Conservation (phyloP, 176 grass and related monocot genomes). For the Oryza rufipogon region DNA sequence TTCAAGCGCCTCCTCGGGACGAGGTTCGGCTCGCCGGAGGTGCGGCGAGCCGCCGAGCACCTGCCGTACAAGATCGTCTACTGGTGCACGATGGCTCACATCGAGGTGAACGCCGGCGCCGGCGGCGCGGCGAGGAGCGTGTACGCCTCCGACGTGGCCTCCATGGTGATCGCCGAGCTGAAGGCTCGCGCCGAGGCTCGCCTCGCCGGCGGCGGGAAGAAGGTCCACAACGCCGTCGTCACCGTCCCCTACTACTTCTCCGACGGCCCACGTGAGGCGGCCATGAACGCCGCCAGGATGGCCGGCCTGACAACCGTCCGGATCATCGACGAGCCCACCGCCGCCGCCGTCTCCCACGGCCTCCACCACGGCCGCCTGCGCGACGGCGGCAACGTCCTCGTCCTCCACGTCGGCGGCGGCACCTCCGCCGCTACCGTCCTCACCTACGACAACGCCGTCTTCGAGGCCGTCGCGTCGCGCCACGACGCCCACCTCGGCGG, state of each 20-base stretch:
- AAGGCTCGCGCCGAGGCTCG: not conserved
- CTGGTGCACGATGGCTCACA: no score
- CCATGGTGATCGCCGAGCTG: not conserved
- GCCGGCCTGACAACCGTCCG: not conserved
- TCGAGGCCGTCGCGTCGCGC: not conserved
- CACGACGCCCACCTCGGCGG: not conserved
- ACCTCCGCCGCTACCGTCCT: not conserved
- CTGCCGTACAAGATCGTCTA: not conserved
- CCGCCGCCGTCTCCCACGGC: not conserved
- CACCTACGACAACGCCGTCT: not conserved
- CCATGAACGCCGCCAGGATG: not conserved
- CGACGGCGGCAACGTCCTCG: not conserved
- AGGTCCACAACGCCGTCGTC: not conserved
- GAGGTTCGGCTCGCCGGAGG: not conserved
- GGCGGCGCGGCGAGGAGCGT: not conserved
- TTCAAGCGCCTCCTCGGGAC: slow-evolving; percentile 26
- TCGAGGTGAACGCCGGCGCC: not conserved
- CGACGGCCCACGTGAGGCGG: not conserved
- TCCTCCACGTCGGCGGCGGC: slow-evolving; percentile 37
- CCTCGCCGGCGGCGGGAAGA: not conserved
- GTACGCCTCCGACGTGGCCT: not conserved
- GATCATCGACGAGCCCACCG: not conserved
- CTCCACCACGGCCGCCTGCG: not conserved
- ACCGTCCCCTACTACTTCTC: not conserved
- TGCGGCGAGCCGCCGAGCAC: not conserved